Percentiles rank a stretch among this genome's conserved stretches.
Evolutionary conservation across 345 rosid genomes (phyloP).

Genomic region (Euclidium syriacum): DNA sequence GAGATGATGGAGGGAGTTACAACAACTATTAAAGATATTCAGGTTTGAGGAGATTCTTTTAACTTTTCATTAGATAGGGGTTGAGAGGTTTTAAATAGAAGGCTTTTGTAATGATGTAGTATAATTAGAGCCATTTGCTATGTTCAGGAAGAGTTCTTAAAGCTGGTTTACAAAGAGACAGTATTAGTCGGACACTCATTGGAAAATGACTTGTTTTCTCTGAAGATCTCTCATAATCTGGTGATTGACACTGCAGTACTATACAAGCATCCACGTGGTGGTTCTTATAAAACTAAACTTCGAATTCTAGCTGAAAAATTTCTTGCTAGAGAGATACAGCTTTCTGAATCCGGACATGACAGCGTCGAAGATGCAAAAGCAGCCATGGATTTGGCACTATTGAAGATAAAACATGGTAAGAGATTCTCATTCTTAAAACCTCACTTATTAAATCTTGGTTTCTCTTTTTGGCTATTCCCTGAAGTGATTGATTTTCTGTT

Average conservation of each 20-base stretch:
- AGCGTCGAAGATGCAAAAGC: slow-evolving; percentile 92
- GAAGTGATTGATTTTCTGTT: slow-evolving; percentile 2
- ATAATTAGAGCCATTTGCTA: slow-evolving; percentile 23
- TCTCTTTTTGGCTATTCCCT: neutral
- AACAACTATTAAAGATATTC: slow-evolving; percentile 77
- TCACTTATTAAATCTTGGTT: neutral
- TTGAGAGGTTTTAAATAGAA: neutral
- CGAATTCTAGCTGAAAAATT: slow-evolving; percentile 72
- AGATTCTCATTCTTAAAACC: neutral
- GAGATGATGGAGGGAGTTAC: slow-evolving; percentile 76
- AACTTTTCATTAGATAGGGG: neutral
- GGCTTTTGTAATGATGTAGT: slow-evolving; percentile 5
- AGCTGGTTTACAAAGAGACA: slow-evolving; percentile 79
- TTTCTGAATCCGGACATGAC: slow-evolving; percentile 75
- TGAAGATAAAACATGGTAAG: slow-evolving; percentile 81
- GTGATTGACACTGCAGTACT: slow-evolving; percentile 91
- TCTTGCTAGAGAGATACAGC: slow-evolving; percentile 81
- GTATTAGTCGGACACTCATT: slow-evolving; percentile 92
- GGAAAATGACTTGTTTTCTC: slow-evolving; percentile 84
- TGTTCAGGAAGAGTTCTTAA: slow-evolving; percentile 72
- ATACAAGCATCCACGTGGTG: slow-evolving; percentile 77
- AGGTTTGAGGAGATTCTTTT: slow-evolving; percentile 38
- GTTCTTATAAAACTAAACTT: slow-evolving; percentile 78
- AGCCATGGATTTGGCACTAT: slow-evolving; percentile 77
- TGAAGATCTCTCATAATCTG: slow-evolving; percentile 75